phyloP scores from a whole-genome alignment of 768 basidiomycete genomes.

The Kwoniella sp. region DNA sequence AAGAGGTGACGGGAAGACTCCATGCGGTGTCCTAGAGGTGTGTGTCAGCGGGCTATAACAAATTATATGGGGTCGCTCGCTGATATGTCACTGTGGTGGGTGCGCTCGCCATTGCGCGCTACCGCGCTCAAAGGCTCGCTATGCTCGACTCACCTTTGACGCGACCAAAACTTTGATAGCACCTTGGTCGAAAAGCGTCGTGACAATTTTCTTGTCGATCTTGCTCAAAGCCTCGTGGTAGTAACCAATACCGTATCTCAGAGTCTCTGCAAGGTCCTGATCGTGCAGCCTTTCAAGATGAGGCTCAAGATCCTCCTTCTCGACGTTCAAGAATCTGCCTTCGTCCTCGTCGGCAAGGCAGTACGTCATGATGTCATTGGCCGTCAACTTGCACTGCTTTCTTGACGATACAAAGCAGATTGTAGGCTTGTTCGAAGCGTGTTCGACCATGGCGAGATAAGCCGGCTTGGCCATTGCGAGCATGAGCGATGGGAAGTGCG shows the following conservation, averaged over 20 bases:
- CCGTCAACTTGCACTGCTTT: constrained; percentile 89
- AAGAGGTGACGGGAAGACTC: constrained; percentile 88
- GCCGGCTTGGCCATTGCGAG: constrained; percentile 98
- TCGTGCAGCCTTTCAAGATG: constrained; percentile 86
- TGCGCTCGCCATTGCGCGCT: too few species aligned
- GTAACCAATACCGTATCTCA: constrained; percentile 89
- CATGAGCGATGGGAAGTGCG: constrained; percentile 99
- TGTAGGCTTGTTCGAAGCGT: constrained; percentile 80
- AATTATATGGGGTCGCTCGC: too few species aligned
- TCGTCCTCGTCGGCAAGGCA: constrained; percentile 83
- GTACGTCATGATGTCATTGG: constrained; percentile 85
- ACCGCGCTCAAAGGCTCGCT: too few species aligned
- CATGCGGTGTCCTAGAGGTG: constrained; percentile 85
- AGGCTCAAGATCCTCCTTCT: constrained; percentile 75
- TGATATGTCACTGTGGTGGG: too few species aligned
- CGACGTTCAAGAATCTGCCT: constrained; percentile 86
- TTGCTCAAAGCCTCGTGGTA: constrained; percentile 91
- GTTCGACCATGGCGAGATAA: constrained; percentile 86
- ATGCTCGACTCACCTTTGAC: constrained; percentile 68
- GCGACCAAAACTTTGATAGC: constrained; percentile 93
- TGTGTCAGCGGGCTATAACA: too few species aligned
- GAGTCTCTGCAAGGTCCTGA: constrained; percentile 69
- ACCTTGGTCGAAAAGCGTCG: constrained; percentile 86
- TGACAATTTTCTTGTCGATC: constrained; percentile 91
- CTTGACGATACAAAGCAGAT: constrained; percentile 91